Conservation (phyloP, 345 rosid genomes). For the Cardiospermum halicacabum region DNA sequence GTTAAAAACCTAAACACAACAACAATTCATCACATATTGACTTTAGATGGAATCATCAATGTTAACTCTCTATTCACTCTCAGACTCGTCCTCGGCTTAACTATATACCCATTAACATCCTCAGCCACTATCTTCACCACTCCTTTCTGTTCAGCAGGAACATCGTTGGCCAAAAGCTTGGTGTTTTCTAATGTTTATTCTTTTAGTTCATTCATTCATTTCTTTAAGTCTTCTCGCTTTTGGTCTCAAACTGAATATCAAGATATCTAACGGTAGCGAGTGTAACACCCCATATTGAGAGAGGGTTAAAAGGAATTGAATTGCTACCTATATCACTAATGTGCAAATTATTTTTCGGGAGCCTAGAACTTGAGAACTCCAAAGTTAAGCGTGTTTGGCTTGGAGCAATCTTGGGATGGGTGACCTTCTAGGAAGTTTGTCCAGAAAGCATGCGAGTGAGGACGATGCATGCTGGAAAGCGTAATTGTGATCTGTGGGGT, state of each 20-base stretch:
- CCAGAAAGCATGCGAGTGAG: too few relatives aligned
- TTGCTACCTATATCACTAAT: too few relatives aligned
- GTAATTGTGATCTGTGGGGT: too few relatives aligned
- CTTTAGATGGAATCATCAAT: constrained; percentile 75
- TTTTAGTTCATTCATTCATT: constrained; percentile 69
- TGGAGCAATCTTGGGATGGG: too few relatives aligned
- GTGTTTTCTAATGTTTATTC: constrained; percentile 75
- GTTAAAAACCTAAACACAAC: constrained; percentile 25
- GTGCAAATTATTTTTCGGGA: too few relatives aligned
- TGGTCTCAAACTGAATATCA: constrained; percentile 64
- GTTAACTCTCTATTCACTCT: constrained; percentile 85
- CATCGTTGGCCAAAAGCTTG: constrained; percentile 40
- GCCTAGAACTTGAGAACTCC: too few relatives aligned
- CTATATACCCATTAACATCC: constrained; percentile 35
- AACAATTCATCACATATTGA: constrained; percentile 58
- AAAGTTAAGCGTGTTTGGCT: too few relatives aligned
- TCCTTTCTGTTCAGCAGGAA: constrained; percentile 33
- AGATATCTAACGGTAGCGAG: constrained; percentile 18
- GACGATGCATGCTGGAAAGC: too few relatives aligned
- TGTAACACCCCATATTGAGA: too few relatives aligned
- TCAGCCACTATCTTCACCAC: constrained; percentile 18
- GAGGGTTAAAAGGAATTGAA: too few relatives aligned
- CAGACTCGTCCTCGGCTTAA: constrained; percentile 77
- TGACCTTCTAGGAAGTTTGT: too few relatives aligned
- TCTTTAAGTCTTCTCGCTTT: constrained; percentile 79